Percentiles rank a stretch among this genome's conserved stretches.
phyloP scores from a whole-genome alignment of 352 stramenopile species.

The Globisporangium viniferum region DNA sequence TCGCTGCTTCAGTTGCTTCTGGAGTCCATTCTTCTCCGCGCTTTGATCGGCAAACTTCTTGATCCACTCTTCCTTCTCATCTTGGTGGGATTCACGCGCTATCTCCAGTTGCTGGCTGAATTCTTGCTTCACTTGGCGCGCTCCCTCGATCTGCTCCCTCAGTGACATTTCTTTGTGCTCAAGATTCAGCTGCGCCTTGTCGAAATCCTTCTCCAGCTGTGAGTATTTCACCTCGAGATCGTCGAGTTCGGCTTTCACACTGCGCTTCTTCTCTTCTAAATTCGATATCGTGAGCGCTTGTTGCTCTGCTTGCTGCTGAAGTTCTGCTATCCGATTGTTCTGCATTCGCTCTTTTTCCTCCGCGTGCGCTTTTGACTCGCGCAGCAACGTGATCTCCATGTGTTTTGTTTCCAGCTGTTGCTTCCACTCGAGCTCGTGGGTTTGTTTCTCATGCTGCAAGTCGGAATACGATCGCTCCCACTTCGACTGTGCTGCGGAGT shows the following conservation, averaged over 20 bases:
- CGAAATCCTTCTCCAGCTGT: constrained; percentile 46
- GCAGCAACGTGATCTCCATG: constrained; percentile 40
- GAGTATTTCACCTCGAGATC: constrained; percentile 20
- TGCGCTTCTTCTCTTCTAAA: constrained; percentile 35
- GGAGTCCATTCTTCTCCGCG: constrained; percentile 46
- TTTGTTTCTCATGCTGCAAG: constrained; percentile 36
- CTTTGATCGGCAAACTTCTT: constrained; percentile 56
- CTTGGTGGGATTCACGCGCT: constrained; percentile 32
- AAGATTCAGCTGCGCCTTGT: constrained; percentile 47
- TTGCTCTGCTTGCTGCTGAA: constrained; percentile 33
- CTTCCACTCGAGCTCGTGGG: constrained; percentile 39
- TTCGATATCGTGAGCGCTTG: constrained; percentile 28
- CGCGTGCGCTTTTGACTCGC: constrained; percentile 42
- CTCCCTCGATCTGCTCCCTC: constrained; percentile 28
- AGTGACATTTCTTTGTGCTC: constrained; percentile 42
- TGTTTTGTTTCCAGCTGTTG: constrained; percentile 43
- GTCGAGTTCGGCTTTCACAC: constrained; percentile 29
- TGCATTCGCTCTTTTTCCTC: constrained; percentile 58
- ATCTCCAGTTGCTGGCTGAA: constrained; percentile 34
- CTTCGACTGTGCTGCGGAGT: constrained; percentile 20
- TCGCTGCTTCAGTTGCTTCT: constrained; percentile 50
- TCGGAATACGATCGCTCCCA: constrained; percentile 30
- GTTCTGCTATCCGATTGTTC: constrained; percentile 32
- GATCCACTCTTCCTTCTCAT: constrained; percentile 64
- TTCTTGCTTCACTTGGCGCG: constrained; percentile 32